These are phyloP conservation scores for Metschnikowia henanensis DNA, from an alignment of 805 yeast species.

Conservation along the genomic window DNA sequence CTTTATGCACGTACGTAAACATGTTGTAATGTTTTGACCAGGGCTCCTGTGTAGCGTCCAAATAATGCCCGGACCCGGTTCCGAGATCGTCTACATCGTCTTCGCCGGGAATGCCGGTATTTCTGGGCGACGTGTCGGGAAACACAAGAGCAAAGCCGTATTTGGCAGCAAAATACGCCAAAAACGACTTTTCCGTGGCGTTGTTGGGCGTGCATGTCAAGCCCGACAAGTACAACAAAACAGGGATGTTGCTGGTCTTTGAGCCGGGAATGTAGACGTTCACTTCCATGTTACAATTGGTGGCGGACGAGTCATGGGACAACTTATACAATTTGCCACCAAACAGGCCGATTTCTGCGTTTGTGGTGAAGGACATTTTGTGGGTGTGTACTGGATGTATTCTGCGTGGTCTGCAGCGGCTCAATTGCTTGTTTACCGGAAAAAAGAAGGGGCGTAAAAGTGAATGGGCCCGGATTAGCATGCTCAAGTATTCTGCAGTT, in stretches of 20 bases:
- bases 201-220: conserved; percentile 92
- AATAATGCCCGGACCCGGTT: conserved; percentile 92
- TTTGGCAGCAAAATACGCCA: conserved; percentile 77
- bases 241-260: conserved; percentile 53
- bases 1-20: conserved; percentile 81
- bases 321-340: conserved; percentile 79
- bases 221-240: conserved; percentile 80
- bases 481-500: too few relatives aligned
- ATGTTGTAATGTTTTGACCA: conserved; percentile 76
- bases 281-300: conserved; percentile 76
- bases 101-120: conserved; percentile 73
- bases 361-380: conserved; percentile 55
- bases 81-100: conserved; percentile 92
- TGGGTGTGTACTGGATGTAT: too few relatives aligned
- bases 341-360: conserved; percentile 57
- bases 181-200: conserved; percentile 89
- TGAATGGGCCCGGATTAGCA: too few relatives aligned
- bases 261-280: conserved; percentile 76
- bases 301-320: conserved; percentile 64
- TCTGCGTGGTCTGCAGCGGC: too few relatives aligned
- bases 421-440: too few relatives aligned
- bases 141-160: conserved; percentile 86
- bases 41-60: conserved; percentile 76
- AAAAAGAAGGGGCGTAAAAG: too few relatives aligned
- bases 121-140: conserved; percentile 98